A percentile compares a stretch with the other conserved stretches of the same genome.
These are phyloP conservation scores for Phytophthora sansomeana DNA, from an alignment of 352 stramenopile genomes.

Conservation along the genomic window DNA sequence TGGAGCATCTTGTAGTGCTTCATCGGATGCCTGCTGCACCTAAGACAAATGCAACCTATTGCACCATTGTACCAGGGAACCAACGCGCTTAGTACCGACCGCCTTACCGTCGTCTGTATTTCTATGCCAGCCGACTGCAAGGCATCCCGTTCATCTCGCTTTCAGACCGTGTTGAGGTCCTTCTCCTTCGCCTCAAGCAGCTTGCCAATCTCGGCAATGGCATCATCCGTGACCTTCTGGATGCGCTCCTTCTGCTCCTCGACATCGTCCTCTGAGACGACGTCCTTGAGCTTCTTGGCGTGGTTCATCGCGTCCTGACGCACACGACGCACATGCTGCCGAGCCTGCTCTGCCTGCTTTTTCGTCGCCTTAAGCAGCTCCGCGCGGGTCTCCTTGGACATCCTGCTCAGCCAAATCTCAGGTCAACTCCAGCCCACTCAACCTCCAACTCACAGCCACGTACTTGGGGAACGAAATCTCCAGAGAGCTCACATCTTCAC, in stretches of 20 bases:
- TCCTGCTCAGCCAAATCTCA: conserved; percentile 45
- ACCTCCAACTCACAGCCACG: conserved; percentile 12
- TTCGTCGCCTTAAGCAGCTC: conserved; percentile 83
- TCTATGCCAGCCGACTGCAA: conserved; percentile 20
- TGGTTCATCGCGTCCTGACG: conserved; percentile 88
- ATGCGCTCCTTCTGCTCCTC: conserved; percentile 82
- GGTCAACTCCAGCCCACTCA: conserved; percentile 2
- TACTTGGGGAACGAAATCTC: conserved; percentile 88
- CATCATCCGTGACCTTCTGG: conserved; percentile 82
- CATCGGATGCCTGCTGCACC: conserved; percentile 15
- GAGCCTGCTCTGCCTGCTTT: conserved; percentile 84
- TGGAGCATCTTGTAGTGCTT: conserved; percentile 89
- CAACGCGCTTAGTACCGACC: not conserved
- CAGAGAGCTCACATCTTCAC: conserved; percentile 69
- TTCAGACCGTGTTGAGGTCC: conserved; percentile 72
- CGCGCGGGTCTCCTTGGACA: conserved; percentile 85
- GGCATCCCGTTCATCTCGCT: not conserved
- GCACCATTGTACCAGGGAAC: conserved; percentile 10
- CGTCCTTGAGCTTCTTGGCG: conserved; percentile 85
- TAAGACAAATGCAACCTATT: conserved; percentile 23
- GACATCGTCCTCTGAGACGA: conserved; percentile 79
- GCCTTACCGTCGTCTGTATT: conserved; percentile 26
- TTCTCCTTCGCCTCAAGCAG: conserved; percentile 83
- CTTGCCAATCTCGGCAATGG: conserved; percentile 74
- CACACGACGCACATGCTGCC: conserved; percentile 85